A percentile compares a stretch with the other conserved stretches of the same genome.
phyloP scores from a whole-genome alignment of 139 green algal genomes.

The Zygnema circumcarinatum region DNA sequence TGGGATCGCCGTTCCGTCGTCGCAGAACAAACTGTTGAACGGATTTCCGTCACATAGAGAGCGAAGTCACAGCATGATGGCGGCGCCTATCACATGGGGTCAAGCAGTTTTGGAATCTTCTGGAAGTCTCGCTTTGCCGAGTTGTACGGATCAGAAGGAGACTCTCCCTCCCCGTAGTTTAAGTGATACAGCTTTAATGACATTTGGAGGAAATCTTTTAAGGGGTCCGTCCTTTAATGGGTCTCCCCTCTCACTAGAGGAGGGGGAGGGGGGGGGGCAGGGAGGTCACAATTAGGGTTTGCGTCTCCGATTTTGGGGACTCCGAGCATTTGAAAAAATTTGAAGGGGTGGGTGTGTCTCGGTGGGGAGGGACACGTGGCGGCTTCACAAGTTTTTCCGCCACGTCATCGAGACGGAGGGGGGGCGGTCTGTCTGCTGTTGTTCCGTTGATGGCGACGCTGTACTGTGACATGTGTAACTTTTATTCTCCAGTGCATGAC shows the following conservation, averaged over 20 bases:
- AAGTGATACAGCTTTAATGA: not conserved
- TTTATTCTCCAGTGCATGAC: not conserved
- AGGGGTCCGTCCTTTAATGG: not conserved
- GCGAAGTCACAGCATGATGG: too few relatives aligned
- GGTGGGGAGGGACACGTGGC: not conserved
- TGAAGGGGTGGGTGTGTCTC: not conserved
- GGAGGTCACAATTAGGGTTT: not conserved
- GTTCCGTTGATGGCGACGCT: not conserved
- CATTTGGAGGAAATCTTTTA: not conserved
- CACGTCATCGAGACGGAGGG: not conserved
- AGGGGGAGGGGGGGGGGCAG: too few relatives aligned
- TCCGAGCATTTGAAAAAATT: not conserved
- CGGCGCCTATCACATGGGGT: not conserved
- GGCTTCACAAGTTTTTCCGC: not conserved
- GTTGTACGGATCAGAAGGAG: not conserved
- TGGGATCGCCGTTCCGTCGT: not conserved
- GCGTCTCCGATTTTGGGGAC: not conserved
- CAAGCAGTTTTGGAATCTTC: not conserved
- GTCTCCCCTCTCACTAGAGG: not conserved
- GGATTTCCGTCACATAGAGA: too few relatives aligned
- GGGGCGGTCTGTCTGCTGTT: not conserved
- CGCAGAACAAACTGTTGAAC: not conserved
- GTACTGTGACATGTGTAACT: too few relatives aligned
- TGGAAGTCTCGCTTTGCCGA: not conserved
- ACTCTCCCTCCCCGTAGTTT: not conserved